Evolutionary conservation across 2,329 filamentous ascomycete species (phyloP).

Genomic region (Sporothrix protearum): DNA sequence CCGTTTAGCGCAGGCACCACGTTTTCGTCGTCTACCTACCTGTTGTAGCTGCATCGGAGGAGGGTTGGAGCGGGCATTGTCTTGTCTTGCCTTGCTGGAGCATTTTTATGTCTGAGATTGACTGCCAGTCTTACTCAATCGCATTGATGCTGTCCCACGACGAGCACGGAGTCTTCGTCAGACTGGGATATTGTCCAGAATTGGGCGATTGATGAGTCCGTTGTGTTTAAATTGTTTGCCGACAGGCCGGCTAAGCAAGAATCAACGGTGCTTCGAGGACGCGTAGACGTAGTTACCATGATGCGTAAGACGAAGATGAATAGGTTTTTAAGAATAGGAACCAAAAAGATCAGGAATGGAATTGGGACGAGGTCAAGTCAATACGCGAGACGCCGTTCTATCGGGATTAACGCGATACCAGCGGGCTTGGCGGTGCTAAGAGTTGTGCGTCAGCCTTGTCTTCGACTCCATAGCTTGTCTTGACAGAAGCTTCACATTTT

Average conservation of each 20-base stretch:
- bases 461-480: neutral
- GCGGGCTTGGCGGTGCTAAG: slow-evolving; percentile 6
- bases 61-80: neutral
- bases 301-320: neutral
- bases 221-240: neutral
- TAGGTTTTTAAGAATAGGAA: neutral
- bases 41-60: neutral
- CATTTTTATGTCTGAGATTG: neutral
- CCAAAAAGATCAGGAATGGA: neutral
- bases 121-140: neutral
- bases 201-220: neutral
- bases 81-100: neutral
- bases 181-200: neutral
- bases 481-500: neutral
- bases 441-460: neutral
- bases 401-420: neutral
- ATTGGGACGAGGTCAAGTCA: neutral
- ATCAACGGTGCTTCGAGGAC: neutral
- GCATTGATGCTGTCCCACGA: neutral
- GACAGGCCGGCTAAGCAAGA: neutral
- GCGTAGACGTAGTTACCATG: neutral
- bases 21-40: neutral
- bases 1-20: neutral
- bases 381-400: neutral
- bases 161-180: neutral